Conservation (phyloP, 768 basidiomycete species). For the Calocera viscosa region DNA sequence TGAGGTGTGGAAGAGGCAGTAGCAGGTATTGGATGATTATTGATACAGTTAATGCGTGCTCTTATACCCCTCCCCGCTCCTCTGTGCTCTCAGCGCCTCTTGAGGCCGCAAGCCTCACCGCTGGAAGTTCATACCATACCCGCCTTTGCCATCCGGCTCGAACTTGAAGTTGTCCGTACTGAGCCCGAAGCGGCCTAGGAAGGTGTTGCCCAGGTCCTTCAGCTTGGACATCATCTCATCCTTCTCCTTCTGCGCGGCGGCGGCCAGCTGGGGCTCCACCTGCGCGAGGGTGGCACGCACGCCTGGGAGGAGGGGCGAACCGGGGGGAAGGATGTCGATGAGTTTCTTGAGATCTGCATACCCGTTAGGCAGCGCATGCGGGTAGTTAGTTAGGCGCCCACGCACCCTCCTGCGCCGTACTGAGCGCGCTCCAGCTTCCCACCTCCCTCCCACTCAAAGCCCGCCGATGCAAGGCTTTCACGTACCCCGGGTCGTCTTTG, state of each 20-base stretch:
- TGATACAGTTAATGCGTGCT: background rate
- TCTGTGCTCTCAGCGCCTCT: background rate
- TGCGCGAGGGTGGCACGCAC: slow-evolving; percentile 38
- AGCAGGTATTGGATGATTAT: background rate
- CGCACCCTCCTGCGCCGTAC: slow-evolving; percentile 72
- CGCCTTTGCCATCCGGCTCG: slow-evolving; percentile 85
- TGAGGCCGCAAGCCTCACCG: too few species aligned
- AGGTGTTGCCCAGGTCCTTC: slow-evolving; percentile 80
- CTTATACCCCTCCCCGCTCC: background rate
- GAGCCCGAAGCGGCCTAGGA: slow-evolving; percentile 84
- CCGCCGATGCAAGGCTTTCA: slow-evolving; percentile 82
- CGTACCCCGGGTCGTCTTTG: slow-evolving; percentile 69
- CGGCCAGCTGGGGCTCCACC: slow-evolving; percentile 57
- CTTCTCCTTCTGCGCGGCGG: slow-evolving; percentile 73
- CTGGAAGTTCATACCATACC: slow-evolving; percentile 80
- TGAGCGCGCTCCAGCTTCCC: slow-evolving; percentile 69
- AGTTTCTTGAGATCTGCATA: slow-evolving; percentile 63
- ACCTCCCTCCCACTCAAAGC: slow-evolving; percentile 73
- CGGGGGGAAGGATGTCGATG: slow-evolving; percentile 46
- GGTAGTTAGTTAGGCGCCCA: too few species aligned
- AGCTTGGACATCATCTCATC: slow-evolving; percentile 85
- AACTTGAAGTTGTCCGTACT: slow-evolving; percentile 97
- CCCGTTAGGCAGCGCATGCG: too few species aligned
- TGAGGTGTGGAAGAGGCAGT: background rate
- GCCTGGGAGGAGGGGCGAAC: slow-evolving; percentile 39